Evolutionary conservation across 352 stramenopile species (phyloP).

Genomic region (Phytopythium aichiense): DNA sequence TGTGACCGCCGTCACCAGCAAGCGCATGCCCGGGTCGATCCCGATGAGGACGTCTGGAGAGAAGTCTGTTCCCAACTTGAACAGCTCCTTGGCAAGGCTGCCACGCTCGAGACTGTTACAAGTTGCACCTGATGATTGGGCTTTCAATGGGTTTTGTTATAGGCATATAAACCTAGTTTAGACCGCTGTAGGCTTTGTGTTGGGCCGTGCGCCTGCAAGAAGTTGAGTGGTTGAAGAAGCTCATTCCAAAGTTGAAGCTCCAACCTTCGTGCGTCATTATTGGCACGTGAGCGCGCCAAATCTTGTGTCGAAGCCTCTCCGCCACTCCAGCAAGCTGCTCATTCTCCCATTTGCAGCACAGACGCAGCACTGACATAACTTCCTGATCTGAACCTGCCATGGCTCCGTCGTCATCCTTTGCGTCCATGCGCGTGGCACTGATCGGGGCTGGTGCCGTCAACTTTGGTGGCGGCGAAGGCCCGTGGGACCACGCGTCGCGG

Average conservation of each 20-base stretch:
- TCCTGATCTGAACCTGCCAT: too few relatives aligned
- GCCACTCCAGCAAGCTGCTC: neutral
- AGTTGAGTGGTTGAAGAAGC: too few relatives aligned
- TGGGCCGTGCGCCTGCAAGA: too few relatives aligned
- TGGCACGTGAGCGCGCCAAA: too few relatives aligned
- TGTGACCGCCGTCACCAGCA: conserved; percentile 5
- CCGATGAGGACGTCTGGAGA: conserved; percentile 5
- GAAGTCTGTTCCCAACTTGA: conserved; percentile 5
- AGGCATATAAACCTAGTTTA: too few relatives aligned
- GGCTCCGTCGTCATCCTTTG: neutral
- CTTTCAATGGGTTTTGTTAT: too few relatives aligned
- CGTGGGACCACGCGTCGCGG: conserved; percentile 16
- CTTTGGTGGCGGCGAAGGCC: conserved; percentile 16
- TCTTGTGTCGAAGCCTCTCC: neutral
- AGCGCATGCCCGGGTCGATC: conserved; percentile 14
- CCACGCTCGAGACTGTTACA: too few relatives aligned
- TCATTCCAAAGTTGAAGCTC: too few relatives aligned
- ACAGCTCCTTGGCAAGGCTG: conserved; percentile 5
- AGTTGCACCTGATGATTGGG: too few relatives aligned
- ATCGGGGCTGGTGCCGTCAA: conserved; percentile 20
- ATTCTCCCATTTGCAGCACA: neutral
- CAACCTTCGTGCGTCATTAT: too few relatives aligned
- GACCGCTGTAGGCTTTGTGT: too few relatives aligned
- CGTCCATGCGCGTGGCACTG: conserved; percentile 9
- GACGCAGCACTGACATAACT: neutral